Evolutionary conservation across 1,139 yeast genomes (phyloP), one percentile per base, ranked within the genome.

Genomic region (Saccharomycopsis phalli): DNA sequence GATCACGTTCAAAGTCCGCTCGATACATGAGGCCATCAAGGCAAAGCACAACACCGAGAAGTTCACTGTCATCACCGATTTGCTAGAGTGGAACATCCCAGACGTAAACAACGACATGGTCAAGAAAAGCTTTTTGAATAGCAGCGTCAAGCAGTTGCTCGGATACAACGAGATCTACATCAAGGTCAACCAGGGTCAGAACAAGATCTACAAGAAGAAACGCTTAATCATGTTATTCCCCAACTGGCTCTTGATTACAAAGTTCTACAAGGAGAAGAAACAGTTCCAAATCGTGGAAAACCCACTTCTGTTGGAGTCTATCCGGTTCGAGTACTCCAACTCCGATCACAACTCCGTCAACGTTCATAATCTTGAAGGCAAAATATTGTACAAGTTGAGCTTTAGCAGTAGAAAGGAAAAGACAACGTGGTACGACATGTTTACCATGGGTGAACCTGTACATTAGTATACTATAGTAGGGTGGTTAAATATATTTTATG

Each of bases 311-410:
- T 25, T 37, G 16, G 31, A 38, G 14, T 25, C 29, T 7, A 29
- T 41, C 16, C 29, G 32, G 25, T 42, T 38, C 23, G 45, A 44
- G 13, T 36, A 42, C 29, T 44, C 47, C 5, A 44, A 36, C 23
- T 41, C 45, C 5, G 47, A 44, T 28, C 43, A 42, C 34, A 44
- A 35, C 26, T 46, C 45, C 5, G 38, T 44, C 26, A 44, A 44
- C 34, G 36, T 44, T 20, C 41, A 38, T 27, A 34, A 31, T 17
- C 11, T n/a, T 19, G 43, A 42, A 29, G 47, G 47, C 11, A 31
- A 31, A 25, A 38, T 42, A 8, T 23, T 44, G 14, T 44, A 42
- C 35, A 44, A 44, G 34, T 34, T 44, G 22, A 38, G 38, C 26
- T 41, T 44, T 25, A 22, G 32, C 10, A 36, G 21, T 22, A 17